These are phyloP conservation scores for Phytomonas francai DNA, from an alignment of 208 protist genomes.

Conservation along the genomic window DNA sequence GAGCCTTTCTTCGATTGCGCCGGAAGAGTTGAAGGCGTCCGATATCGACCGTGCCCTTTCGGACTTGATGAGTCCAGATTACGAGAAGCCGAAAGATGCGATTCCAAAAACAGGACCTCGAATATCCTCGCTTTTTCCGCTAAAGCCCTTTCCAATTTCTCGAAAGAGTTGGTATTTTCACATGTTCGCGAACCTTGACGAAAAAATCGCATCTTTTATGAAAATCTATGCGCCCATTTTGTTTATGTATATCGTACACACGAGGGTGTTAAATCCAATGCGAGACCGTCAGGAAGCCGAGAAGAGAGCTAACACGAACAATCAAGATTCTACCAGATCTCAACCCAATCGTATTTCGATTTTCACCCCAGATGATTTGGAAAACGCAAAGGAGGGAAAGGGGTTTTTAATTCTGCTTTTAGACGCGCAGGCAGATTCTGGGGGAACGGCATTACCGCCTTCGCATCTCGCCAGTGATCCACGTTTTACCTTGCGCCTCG, in stretches of 20 bases:
- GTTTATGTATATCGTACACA: conserved; percentile 70
- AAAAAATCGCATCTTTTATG: conserved; percentile 28
- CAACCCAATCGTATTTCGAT: conserved; percentile 10
- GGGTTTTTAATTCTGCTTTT: conserved; percentile 68
- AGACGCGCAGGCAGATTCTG: conserved; percentile 14
- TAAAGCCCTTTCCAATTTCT: conserved; percentile 44
- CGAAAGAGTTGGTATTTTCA: conserved; percentile 39
- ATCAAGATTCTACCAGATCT: conserved; percentile 9
- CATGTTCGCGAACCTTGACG: conserved; percentile 28
- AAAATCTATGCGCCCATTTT: conserved; percentile 55
- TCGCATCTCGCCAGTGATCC: conserved; percentile 35
- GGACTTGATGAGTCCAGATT: conserved; percentile 15
- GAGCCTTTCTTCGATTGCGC: conserved; percentile 14
- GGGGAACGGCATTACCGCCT: conserved; percentile 24
- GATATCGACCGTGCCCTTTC: conserved; percentile 27
- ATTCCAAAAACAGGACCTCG: conserved; percentile 9
- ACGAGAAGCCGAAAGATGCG: conserved; percentile 4
- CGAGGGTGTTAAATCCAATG: conserved; percentile 30
- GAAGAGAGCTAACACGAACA: conserved; percentile 17
- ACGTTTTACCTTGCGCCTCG: conserved; percentile 66
- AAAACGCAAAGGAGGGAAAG: conserved; percentile 36
- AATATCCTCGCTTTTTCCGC: conserved; percentile 27
- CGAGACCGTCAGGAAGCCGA: conserved; percentile 17
- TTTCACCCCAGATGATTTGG: conserved; percentile 46
- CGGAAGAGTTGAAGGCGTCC: conserved; percentile 21